Evolutionary conservation across 345 rosid genomes (phyloP).

Genomic region (Zanthoxylum bungeanum): DNA sequence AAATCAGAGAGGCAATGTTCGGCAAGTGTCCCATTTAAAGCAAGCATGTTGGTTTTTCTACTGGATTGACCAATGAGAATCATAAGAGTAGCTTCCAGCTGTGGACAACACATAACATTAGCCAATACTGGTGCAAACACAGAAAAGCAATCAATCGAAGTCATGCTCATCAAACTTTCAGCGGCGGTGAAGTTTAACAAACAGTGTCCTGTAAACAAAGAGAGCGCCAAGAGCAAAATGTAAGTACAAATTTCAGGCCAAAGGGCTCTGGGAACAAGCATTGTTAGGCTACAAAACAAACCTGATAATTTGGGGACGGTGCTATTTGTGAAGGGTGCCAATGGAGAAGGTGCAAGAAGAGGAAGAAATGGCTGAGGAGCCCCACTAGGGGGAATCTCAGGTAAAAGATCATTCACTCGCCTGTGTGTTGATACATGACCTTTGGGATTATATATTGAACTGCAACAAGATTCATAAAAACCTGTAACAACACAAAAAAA

Average conservation of each 20-base stretch:
- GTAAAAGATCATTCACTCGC: conserved; percentile 40
- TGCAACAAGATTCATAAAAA: conserved; percentile 35
- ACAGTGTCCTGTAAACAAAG: conserved; percentile 57
- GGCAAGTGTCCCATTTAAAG: conserved; percentile 61
- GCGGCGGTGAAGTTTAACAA: conserved; percentile 67
- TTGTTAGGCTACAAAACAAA: conserved; percentile 23
- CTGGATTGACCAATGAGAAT: conserved; percentile 84
- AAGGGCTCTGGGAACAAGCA: background rate
- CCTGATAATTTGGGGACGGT: conserved; percentile 82
- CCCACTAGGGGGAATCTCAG: conserved; percentile 62
- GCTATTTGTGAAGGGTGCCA: conserved; percentile 69
- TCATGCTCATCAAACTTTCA: conserved; percentile 65
- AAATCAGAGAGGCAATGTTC: conserved; percentile 75
- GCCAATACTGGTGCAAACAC: conserved; percentile 83
- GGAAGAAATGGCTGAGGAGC: conserved; percentile 93
- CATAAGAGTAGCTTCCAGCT: conserved; percentile 69
- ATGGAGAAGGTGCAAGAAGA: conserved; percentile 84
- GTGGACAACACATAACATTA: conserved; percentile 96
- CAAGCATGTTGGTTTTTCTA: conserved; percentile 59
- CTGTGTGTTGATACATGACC: conserved; percentile 17
- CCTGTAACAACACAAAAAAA: conserved; percentile 39
- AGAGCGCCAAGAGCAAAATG: background rate
- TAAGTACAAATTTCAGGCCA: conserved; percentile 4
- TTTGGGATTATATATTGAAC: conserved; percentile 16
- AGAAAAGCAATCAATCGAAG: conserved; percentile 76